Evolutionary conservation across 257 asterid species (phyloP).

Genomic region (Galeopsis tetrahit): DNA sequence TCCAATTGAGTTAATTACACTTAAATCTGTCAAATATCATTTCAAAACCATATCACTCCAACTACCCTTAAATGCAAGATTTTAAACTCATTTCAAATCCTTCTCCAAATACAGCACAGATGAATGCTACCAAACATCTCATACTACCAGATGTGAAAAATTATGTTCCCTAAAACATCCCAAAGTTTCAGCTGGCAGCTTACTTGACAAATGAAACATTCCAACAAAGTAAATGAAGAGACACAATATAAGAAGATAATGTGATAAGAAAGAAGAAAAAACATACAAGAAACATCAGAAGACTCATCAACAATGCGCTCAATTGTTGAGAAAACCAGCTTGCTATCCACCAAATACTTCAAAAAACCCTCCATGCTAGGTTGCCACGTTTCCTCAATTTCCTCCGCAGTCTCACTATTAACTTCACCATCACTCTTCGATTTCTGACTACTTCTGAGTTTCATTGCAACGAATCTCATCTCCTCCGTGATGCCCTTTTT

Average conservation of each 20-base stretch:
- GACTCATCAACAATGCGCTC: constrained; percentile 93
- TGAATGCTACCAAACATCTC: not conserved
- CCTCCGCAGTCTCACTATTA: constrained; percentile 15
- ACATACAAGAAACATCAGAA: constrained; percentile 88
- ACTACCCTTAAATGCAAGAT: not conserved
- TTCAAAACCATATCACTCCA: not conserved
- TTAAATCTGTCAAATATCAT: no score
- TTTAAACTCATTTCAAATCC: not conserved
- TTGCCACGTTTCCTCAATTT: constrained; percentile 59
- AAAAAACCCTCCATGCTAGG: constrained; percentile 78
- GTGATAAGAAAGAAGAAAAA: not conserved
- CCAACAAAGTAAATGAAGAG: not conserved
- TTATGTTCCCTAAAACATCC: not conserved
- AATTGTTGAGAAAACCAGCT: constrained; percentile 76
- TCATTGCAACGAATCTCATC: constrained; percentile 94
- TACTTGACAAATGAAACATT: not conserved
- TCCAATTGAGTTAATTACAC: no score
- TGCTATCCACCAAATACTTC: constrained; percentile 83
- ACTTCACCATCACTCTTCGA: constrained; percentile 26
- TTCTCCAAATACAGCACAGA: not conserved
- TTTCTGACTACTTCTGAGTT: constrained; percentile 59
- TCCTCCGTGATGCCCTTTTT: constrained; percentile 81
- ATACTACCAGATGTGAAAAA: not conserved
- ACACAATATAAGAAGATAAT: not conserved
- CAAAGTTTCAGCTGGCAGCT: not conserved